Conservation (phyloP, 2,329 filamentous ascomycete species). For the Aspergillus hortae region DNA sequence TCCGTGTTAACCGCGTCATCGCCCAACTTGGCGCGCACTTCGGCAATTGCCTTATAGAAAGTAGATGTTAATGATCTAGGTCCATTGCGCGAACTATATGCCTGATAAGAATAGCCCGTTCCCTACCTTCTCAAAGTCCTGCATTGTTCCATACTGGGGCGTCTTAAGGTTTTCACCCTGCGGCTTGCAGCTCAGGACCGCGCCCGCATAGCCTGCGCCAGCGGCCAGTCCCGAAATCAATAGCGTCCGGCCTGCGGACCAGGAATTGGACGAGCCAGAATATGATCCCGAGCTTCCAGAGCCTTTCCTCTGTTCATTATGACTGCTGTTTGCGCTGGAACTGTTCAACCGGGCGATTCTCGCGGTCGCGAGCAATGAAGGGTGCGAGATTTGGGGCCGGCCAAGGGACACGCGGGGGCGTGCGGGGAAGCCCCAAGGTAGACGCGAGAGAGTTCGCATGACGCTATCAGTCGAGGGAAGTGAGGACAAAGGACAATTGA, state of each 20-base stretch:
- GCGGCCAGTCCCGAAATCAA: constrained; percentile 50
- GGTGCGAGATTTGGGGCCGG: constrained; percentile 16
- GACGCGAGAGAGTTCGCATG: constrained; percentile 21
- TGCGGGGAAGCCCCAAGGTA: constrained; percentile 25
- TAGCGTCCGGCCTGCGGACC: constrained; percentile 47
- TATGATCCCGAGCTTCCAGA: constrained; percentile 15
- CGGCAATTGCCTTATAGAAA: constrained; percentile 50
- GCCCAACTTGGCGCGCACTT: constrained; percentile 52
- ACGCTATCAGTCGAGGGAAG: not conserved
- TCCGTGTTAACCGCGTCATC: constrained; percentile 62
- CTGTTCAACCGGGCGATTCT: constrained; percentile 18
- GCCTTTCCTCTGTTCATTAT: constrained; percentile 9
- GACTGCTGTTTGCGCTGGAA: constrained; percentile 4
- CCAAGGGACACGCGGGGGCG: constrained; percentile 20
- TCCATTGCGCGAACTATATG: not conserved
- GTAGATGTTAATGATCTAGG: not conserved
- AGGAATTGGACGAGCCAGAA: constrained; percentile 26
- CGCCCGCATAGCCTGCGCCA: constrained; percentile 51
- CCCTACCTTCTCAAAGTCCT: constrained; percentile 39
- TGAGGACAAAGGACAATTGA: not conserved
- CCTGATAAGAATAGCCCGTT: not conserved
- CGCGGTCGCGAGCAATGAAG: constrained; percentile 4
- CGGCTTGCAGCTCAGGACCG: constrained; percentile 37
- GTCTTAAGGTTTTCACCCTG: constrained; percentile 13
- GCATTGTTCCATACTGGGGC: constrained; percentile 36